Evolutionary conservation across 352 stramenopile species (phyloP).

Genomic region (Phytophthora agathidicida): DNA sequence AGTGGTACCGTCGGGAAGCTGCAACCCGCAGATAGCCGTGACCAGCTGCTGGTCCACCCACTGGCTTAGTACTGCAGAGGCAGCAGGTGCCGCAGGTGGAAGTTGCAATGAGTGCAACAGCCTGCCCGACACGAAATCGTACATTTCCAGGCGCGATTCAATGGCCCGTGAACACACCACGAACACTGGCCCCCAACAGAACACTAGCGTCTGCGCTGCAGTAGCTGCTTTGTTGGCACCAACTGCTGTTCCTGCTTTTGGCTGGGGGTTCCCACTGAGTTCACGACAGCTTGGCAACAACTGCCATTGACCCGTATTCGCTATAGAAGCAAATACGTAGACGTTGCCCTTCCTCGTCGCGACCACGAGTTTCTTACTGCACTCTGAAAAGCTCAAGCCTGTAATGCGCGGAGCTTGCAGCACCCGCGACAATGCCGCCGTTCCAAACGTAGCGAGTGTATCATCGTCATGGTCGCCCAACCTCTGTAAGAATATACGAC

Average conservation of each 20-base stretch:
- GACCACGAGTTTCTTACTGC: conserved; percentile 35
- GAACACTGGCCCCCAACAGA: conserved; percentile 60
- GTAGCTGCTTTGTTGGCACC: conserved; percentile 23
- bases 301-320: conserved; percentile 26
- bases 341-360: conserved; percentile 73
- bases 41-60: conserved; percentile 39
- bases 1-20: neutral
- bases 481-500: conserved; percentile 50
- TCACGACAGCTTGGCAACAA: conserved; percentile 24
- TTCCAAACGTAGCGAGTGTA: conserved; percentile 26
- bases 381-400: conserved; percentile 50
- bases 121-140: conserved; percentile 45
- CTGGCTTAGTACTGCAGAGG: conserved; percentile 10
- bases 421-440: conserved; percentile 38
- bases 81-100: neutral
- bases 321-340: conserved; percentile 44
- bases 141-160: conserved; percentile 49
- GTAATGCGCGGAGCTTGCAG: conserved; percentile 61
- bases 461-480: conserved; percentile 8
- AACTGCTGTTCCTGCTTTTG: conserved; percentile 12
- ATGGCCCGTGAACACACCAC: conserved; percentile 45
- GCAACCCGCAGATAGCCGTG: conserved; percentile 35
- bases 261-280: conserved; percentile 56
- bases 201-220: conserved; percentile 51
- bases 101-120: conserved; percentile 57